Evolutionary conservation across 2,329 filamentous ascomycete species (phyloP).

Genomic region (Lasiodiplodia citricola): DNA sequence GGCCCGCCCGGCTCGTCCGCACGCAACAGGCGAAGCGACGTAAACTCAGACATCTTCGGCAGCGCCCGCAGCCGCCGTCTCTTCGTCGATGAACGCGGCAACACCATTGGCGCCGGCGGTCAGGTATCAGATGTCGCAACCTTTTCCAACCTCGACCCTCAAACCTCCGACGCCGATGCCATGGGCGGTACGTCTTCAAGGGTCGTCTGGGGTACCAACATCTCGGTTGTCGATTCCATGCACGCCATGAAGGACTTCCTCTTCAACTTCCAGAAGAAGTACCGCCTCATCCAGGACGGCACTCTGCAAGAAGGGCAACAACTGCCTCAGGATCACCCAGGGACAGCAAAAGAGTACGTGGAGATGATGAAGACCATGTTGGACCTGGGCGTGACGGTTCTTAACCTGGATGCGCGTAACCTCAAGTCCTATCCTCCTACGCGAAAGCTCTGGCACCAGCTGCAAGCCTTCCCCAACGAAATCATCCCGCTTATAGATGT

Average conservation of each 20-base stretch:
- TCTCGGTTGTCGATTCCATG: conserved; percentile 90
- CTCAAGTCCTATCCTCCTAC: conserved; percentile 92
- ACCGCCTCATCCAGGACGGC: conserved; percentile 90
- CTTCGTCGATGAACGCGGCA: conserved; percentile 69
- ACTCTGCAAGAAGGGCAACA: conserved; percentile 74
- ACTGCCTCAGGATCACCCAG: conserved; percentile 67
- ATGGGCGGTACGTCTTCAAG: conserved; percentile 81
- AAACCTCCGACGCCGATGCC: conserved; percentile 88
- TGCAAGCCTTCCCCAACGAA: conserved; percentile 93
- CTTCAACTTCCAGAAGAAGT: conserved; percentile 89
- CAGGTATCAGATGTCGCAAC: conserved; percentile 63
- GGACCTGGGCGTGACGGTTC: conserved; percentile 77
- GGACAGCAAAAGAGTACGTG: conserved; percentile 81
- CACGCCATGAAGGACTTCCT: conserved; percentile 90
- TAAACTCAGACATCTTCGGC: conserved; percentile 77
- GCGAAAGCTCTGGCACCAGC: conserved; percentile 91
- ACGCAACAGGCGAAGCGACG: conserved; percentile 78
- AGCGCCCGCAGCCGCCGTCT: conserved; percentile 61
- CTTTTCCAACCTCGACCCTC: conserved; percentile 74
- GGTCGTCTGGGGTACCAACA: conserved; percentile 96
- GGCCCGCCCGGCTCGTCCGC: conserved; percentile 59
- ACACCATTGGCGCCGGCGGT: conserved; percentile 57
- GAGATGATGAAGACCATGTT: conserved; percentile 90
- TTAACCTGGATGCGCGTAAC: conserved; percentile 89
- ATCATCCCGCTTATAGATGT: conserved; percentile 97